Base-by-base conservation (phyloP, 192 early-diverging fungal genomes). In the Coemansia sp. region DNA sequence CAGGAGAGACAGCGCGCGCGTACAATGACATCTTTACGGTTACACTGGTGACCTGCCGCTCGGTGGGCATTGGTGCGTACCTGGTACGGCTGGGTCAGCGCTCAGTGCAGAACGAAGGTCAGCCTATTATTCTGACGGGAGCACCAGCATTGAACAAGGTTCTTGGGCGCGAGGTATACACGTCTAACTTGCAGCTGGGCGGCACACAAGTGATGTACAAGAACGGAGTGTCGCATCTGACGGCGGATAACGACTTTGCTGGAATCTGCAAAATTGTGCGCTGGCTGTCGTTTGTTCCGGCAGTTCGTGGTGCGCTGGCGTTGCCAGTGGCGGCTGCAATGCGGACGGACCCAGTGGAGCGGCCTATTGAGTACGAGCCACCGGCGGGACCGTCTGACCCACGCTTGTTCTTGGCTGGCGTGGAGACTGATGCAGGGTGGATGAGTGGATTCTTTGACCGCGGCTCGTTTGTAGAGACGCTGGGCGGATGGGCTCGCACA, bases 181-280 rank as follows among this genome's bases (percentile, higher is more conserved):
- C 94, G 18, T 95, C 93, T 38, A 99, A 99, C 83, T 68, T 99
- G 76, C 97, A 99, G 78, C 85, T 99, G 24, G 97, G 97, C 58
- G 97, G 97, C 51, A 97, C 95, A 24, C 94, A 96, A 81, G 97
- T 99, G 81, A 99, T 99, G 97, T 93, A 91, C 86, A 92, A 92
- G 83, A 99, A 99, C 83, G 97, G 97, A 60, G 93, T 99, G 5
- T 97, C 97, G 14, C 95, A 99, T 68, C 81, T 98, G 76, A 94
- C 94, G 4, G 95, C 93, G 24, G 87, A 94, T 62, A 95, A 99
- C 78, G 95, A 98, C 71, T 90, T 97, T 65, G 85, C 89, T 57
- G 95, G 94, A 67, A 92, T 99, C 56, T 74, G 83, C 62, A 90
- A 97, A 84, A 94, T 97, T 64, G 71, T 96, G 53, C 88, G 91